phyloP scores from a whole-genome alignment of 1,284 basidiomycete genomes.

The Boletus albobrunnescens region DNA sequence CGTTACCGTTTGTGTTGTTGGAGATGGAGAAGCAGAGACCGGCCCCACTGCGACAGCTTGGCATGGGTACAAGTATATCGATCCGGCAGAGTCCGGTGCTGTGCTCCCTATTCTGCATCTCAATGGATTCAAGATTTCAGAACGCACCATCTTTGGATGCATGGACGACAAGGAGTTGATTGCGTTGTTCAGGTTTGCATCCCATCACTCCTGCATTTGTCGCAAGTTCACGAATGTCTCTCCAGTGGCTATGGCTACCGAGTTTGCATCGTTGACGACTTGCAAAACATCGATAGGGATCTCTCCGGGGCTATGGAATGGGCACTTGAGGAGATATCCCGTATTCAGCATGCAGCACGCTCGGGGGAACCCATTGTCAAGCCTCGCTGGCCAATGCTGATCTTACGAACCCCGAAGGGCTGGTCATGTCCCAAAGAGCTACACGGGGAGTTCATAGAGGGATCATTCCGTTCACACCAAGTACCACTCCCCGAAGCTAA shows the following conservation, averaged over 20 bases:
- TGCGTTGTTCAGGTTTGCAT: constrained; percentile 50
- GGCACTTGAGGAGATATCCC: constrained; percentile 72
- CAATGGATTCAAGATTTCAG: constrained; percentile 84
- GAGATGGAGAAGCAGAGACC: constrained; percentile 86
- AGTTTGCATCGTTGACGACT: constrained; percentile 76
- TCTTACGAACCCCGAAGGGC: constrained; percentile 82
- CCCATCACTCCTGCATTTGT: neutral
- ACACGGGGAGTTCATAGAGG: constrained; percentile 70
- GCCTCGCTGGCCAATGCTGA: constrained; percentile 83
- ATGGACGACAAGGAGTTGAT: constrained; percentile 84
- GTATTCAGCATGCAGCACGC: constrained; percentile 77
- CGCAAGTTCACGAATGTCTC: constrained; percentile 7
- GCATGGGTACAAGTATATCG: constrained; percentile 85
- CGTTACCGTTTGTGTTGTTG: constrained; percentile 74
- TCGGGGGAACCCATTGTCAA: constrained; percentile 72
- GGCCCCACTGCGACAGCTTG: constrained; percentile 82
- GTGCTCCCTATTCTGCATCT: constrained; percentile 85
- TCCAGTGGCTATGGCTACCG: constrained; percentile 81
- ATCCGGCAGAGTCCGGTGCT: constrained; percentile 87
- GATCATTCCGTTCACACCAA: constrained; percentile 73
- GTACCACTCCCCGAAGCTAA: constrained; percentile 77
- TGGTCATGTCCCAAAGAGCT: constrained; percentile 65
- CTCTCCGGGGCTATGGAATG: constrained; percentile 80
- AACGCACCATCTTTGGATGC: constrained; percentile 84
- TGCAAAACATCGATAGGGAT: constrained; percentile 59